A percentile compares a stretch with the other conserved stretches of the same genome.
Conservation (phyloP, 2,329 filamentous ascomycete species). For the Plectosphaerella plurivora region DNA sequence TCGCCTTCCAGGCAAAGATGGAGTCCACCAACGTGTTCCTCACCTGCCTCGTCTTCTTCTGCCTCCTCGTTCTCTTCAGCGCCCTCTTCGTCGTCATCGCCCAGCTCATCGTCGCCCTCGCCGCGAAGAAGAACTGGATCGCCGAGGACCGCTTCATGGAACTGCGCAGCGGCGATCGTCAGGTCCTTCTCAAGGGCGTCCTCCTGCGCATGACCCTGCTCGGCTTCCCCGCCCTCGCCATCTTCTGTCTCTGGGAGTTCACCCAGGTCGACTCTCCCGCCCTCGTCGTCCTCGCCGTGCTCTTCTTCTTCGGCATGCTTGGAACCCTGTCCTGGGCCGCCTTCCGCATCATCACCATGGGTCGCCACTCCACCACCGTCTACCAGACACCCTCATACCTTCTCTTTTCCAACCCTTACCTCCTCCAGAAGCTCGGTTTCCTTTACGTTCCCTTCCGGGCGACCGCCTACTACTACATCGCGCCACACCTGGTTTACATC, state of each 20-base stretch:
- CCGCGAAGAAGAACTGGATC: constrained; percentile 72
- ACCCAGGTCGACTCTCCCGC: constrained; percentile 81
- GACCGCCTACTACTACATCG: constrained; percentile 91
- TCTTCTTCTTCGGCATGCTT: constrained; percentile 81
- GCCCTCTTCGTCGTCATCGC: constrained; percentile 69
- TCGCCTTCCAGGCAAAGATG: constrained; percentile 79
- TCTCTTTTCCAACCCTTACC: constrained; percentile 89
- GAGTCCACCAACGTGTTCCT: constrained; percentile 91
- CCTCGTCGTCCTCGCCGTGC: constrained; percentile 79
- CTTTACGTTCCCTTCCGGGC: constrained; percentile 96
- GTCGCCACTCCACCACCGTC: constrained; percentile 81
- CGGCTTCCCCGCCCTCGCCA: constrained; percentile 85
- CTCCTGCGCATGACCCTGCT: constrained; percentile 87
- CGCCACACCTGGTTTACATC: constrained; percentile 72
- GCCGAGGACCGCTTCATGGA: constrained; percentile 83
- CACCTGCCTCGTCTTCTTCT: constrained; percentile 85
- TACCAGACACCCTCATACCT: constrained; percentile 98
- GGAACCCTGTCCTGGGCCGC: constrained; percentile 79
- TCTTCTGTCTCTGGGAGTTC: constrained; percentile 91
- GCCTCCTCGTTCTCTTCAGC: constrained; percentile 74
- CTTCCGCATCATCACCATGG: constrained; percentile 84
- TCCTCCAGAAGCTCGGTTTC: constrained; percentile 97
- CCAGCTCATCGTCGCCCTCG: constrained; percentile 75
- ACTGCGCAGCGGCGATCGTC: constrained; percentile 90
- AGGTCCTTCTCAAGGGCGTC: constrained; percentile 87